Evolutionary conservation across 352 stramenopile species (phyloP), one percentile per base, ranked within the genome.

Genomic region (Phytophthora pseudosyringae): DNA sequence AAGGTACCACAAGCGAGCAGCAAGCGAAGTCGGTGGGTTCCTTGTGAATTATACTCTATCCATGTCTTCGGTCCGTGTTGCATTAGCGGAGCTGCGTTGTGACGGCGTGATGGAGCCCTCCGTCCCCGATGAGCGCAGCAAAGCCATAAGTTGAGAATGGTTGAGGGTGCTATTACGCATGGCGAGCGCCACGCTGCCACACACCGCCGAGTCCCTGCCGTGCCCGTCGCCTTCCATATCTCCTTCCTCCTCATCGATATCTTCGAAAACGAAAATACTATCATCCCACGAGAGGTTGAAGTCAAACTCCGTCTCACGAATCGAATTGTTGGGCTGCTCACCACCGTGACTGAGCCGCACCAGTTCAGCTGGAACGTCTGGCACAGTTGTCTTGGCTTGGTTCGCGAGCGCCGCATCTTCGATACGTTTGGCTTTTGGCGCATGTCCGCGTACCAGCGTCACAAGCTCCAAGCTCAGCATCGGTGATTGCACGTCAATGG

Each of bases 301-400:
- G 41, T 88, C 83, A 9, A 87, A 73, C 59, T 95, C 88, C 8
- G 88, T 95, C 61, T 95, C 85, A 43, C 88, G 85, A 63, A 95
- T 95, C 31, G 85, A 93, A 45, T 93, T 81, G 44, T 89, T 84
- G 36, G 82, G 75, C 18, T 80, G 76, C 58, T 94, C 84, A 16
- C 79, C 78, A 16, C 77, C 82, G 35, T 86, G 77, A 31, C 67
- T 78, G 18, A 94, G 65, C n/a, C 79, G 78, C 32, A 91, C 57
- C 51, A 92, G 71, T 39, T 92, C 81, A 6, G 57, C 40, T 10
- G 83, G 83, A 21, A 92, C 83, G 10, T 73, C 64, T 4, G 71
- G 57, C n/a, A 90, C 74, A 15, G 64, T 45, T 11, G 67, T 78
- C 53, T 89, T 90, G 18, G 75, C 73, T 56, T 83, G 72, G 21